phyloP scores from a whole-genome alignment of 2,329 filamentous ascomycete species.

The Aspergillus vadensis region DNA sequence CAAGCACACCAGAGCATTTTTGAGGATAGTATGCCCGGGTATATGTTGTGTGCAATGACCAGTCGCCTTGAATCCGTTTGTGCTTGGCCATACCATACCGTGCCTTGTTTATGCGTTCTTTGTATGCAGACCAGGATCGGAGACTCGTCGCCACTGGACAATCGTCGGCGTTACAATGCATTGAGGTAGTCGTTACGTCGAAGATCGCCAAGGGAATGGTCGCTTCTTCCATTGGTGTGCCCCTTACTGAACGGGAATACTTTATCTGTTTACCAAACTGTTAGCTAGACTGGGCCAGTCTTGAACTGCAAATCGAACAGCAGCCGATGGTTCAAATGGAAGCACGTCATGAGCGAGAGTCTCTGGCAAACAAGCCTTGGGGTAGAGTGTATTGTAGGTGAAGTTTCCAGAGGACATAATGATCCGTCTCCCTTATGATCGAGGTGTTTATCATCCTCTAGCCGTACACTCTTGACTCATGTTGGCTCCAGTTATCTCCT shows the following conservation, averaged over 20 bases:
- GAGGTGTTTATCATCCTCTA: not conserved
- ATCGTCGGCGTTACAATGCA: not conserved
- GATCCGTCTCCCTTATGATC: too few relatives aligned
- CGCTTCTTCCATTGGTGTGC: not conserved
- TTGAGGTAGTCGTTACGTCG: not conserved
- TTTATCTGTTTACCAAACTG: not conserved
- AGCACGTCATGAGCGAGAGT: too few relatives aligned
- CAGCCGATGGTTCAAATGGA: not conserved
- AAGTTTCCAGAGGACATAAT: not conserved
- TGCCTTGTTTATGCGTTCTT: not conserved
- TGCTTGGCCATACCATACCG: not conserved
- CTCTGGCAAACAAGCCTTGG: not conserved
- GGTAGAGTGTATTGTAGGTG: not conserved
- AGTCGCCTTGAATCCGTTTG: not conserved
- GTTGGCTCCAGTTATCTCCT: not conserved
- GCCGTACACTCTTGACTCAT: not conserved
- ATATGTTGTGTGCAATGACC: not conserved
- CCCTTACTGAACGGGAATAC: not conserved
- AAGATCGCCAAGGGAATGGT: not conserved
- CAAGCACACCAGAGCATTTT: not conserved
- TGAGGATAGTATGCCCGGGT: not conserved
- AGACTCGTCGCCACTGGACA: not conserved
- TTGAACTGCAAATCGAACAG: not conserved
- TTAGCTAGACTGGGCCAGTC: not conserved
- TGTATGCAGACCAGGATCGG: not conserved